phyloP scores from a whole-genome alignment of 495 filamentous ascomycete genomes.

The Apiosordaria backusii region DNA sequence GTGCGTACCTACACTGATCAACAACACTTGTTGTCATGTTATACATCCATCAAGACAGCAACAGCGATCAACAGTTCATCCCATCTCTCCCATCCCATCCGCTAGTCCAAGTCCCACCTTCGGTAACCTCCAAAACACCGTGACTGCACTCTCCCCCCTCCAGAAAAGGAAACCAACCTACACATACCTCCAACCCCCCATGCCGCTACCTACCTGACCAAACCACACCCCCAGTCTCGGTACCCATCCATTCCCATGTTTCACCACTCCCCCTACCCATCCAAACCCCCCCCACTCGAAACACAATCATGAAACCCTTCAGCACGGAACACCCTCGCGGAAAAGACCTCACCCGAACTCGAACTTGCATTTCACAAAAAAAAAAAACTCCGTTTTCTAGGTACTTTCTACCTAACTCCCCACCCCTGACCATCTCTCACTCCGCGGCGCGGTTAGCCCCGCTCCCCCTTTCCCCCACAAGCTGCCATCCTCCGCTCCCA shows the following conservation, averaged over 20 bases:
- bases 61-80: not conserved
- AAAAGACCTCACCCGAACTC: not conserved
- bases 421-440: not conserved
- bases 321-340: not conserved
- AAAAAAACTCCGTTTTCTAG: not conserved
- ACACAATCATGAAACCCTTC: not conserved
- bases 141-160: no score
- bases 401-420: not conserved
- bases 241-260: not conserved
- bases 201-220: not conserved
- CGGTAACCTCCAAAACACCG: not conserved
- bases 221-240: not conserved
- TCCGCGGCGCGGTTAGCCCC: not conserved
- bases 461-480: not conserved
- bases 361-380: not conserved
- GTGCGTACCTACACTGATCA: no score
- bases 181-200: not conserved
- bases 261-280: not conserved
- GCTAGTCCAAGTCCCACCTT: not conserved
- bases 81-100: not conserved
- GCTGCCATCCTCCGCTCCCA: conserved; percentile 3
- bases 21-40: no score
- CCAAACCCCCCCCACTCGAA: not conserved
- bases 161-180: not conserved
- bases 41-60: no score